Evolutionary conservation across 306 rosid genomes (phyloP), one percentile per base, ranked within the genome.

Genomic region (Vigna unguiculata): DNA sequence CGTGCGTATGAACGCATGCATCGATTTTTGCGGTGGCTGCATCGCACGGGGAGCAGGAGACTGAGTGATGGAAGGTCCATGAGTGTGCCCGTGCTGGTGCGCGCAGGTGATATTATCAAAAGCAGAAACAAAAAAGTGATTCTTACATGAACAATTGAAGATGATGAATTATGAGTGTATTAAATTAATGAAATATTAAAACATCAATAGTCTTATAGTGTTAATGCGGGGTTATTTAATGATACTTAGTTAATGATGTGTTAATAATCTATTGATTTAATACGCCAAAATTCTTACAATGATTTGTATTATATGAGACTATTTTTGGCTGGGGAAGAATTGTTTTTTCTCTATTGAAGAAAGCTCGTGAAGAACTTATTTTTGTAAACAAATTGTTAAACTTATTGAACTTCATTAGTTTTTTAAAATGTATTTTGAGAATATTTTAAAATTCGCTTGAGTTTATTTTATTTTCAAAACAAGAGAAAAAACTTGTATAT

Each of bases 1-100:
- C 4, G 17, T 54, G 58, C 10, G 15, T 40, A 8, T 40, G 12
- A 8, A 40, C 12, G 45, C 4, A 5, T 11, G 51, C 17, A 10
- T 10, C 16, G 58, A 25, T 64, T n/a, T 22, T 6, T 34, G 47
- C 17, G 5, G 7, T 41, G 1, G 69, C 51, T 68, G 80, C 78
- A 34, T 66, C 64, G 69, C 63, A 76, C 75, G 85, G 83, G 83
- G 51, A 55, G 52, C 91, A 82, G 86, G 94, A 84, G 88, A 87
- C 90, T 3, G 19, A 59, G 15, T 19, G 3, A 53, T 9, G 12
- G 13, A 76, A 55, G 40, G 87, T 90, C 89, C 24, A 68, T 90
- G 90, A 88, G 57, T 67, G 91, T 72, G 76, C 71, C 75, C 72
- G 78, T 59, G 84, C 72, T 11, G 2, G 32, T 65, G 70, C 40